phyloP scores from a whole-genome alignment of 164 flowering plant genomes.

The Piper betle region DNA sequence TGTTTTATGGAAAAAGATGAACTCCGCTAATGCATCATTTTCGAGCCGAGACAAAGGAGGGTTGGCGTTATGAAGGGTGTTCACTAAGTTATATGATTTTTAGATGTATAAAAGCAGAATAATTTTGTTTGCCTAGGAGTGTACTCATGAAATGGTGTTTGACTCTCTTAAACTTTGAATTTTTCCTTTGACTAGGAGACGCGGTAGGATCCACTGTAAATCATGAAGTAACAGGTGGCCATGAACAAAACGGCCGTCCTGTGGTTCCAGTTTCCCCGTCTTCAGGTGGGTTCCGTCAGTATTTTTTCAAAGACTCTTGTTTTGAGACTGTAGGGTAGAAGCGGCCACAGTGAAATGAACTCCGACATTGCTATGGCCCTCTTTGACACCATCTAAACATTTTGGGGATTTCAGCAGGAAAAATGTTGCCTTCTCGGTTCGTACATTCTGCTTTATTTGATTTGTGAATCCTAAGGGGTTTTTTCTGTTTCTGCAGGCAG shows the following conservation, averaged over 20 bases:
- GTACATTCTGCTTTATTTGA: conserved; percentile 65
- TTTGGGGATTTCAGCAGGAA: conserved; percentile 51
- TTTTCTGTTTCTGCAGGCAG: conserved; percentile 30
- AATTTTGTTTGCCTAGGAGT: too few species aligned
- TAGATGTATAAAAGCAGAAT: too few species aligned
- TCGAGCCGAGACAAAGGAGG: too few species aligned
- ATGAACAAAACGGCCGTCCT: conserved; percentile 30
- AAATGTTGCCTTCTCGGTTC: conserved; percentile 59
- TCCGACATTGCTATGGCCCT: conserved; percentile 43
- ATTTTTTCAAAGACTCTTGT: conserved; percentile 87
- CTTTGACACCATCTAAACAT: conserved; percentile 42
- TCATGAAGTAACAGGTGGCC: conserved; percentile 53
- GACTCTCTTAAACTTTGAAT: too few species aligned
- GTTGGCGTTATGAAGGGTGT: too few species aligned
- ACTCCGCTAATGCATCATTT: too few species aligned
- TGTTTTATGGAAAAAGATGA: too few species aligned
- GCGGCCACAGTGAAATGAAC: conserved; percentile 51
- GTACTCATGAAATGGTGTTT: too few species aligned
- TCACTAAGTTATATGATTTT: too few species aligned
- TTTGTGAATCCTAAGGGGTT: conserved; percentile 36
- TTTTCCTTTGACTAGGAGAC: conserved; percentile 39
- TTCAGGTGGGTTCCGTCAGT: conserved; percentile 99
- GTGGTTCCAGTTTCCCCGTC: conserved; percentile 72
- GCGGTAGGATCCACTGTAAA: conserved; percentile 56
- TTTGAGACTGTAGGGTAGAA: conserved; percentile 59